Evolutionary conservation across 2,329 filamentous ascomycete species (phyloP).

Genomic region (Alternaria rosae): DNA sequence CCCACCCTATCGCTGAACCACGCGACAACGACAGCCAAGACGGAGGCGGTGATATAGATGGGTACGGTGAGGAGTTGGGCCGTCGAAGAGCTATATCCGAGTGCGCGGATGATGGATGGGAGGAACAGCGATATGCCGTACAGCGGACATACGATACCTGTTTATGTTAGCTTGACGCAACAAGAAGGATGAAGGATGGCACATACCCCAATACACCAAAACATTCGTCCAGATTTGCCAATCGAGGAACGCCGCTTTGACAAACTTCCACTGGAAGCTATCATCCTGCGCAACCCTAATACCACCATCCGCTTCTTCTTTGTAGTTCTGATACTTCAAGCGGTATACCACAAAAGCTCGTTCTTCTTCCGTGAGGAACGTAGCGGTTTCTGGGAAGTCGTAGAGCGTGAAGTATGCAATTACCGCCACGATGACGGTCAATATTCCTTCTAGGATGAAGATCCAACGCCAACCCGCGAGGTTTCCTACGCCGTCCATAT

Average conservation of each 20-base stretch:
- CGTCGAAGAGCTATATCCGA: conserved; percentile 51
- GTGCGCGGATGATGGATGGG: conserved; percentile 58
- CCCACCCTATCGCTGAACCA: conserved; percentile 41
- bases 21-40: conserved; percentile 44
- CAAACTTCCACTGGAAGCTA: conserved; percentile 68
- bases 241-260: conserved; percentile 56
- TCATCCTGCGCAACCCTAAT: conserved; percentile 74
- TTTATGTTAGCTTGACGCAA: conserved; percentile 7
- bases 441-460: conserved; percentile 48
- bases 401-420: conserved; percentile 63
- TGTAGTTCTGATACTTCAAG: conserved; percentile 53
- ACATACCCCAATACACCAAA: conserved; percentile 69
- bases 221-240: conserved; percentile 61
- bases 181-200: conserved; percentile 1
- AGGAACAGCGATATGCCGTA: conserved; percentile 50
- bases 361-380: conserved; percentile 62
- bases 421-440: conserved; percentile 46
- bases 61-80: conserved; percentile 55
- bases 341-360: conserved; percentile 67
- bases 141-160: conserved; percentile 49
- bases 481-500: conserved; percentile 64
- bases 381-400: conserved; percentile 68
- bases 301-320: conserved; percentile 61
- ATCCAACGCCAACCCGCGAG: conserved; percentile 45
- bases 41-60: conserved; percentile 51